Evolutionary conservation across 2,329 filamentous ascomycete species (phyloP).

Genomic region (Elsinoe fawcettii): DNA sequence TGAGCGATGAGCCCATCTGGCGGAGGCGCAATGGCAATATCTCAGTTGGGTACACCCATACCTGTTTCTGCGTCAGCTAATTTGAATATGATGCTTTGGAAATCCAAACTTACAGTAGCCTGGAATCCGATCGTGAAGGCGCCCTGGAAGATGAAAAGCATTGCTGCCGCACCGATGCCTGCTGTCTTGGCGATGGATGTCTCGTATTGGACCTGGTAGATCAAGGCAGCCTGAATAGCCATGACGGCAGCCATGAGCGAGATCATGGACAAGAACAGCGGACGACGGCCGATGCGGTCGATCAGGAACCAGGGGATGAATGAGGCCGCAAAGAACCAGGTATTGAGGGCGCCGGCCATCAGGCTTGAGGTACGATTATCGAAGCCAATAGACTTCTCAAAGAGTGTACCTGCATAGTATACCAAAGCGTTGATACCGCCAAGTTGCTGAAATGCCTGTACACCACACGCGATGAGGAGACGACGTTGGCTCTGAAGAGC

Average conservation of each 20-base stretch:
- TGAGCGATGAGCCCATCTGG: slow-evolving; percentile 27
- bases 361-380: slow-evolving; percentile 22
- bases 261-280: slow-evolving; percentile 46
- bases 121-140: slow-evolving; percentile 55
- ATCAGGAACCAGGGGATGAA: slow-evolving; percentile 36
- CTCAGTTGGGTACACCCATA: slow-evolving; percentile 56
- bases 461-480: slow-evolving; percentile 26
- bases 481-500: slow-evolving; percentile 24
- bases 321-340: slow-evolving; percentile 36
- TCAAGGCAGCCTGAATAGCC: slow-evolving; percentile 47
- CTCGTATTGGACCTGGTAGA: slow-evolving; percentile 29
- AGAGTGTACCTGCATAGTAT: slow-evolving; percentile 27
- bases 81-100: no score
- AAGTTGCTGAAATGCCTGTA: slow-evolving; percentile 26
- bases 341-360: slow-evolving; percentile 31
- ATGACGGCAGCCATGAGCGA: slow-evolving; percentile 53
- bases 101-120: no score
- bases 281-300: slow-evolving; percentile 49
- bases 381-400: slow-evolving; percentile 24
- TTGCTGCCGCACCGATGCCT: slow-evolving; percentile 36
- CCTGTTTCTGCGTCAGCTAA: no score
- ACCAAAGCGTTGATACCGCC: slow-evolving; percentile 27
- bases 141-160: slow-evolving; percentile 57
- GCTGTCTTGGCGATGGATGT: slow-evolving; percentile 23
- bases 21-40: slow-evolving; percentile 47